Base-by-base conservation (phyloP, 441 rosid genomes). In the Macaranga tanarius region DNA sequence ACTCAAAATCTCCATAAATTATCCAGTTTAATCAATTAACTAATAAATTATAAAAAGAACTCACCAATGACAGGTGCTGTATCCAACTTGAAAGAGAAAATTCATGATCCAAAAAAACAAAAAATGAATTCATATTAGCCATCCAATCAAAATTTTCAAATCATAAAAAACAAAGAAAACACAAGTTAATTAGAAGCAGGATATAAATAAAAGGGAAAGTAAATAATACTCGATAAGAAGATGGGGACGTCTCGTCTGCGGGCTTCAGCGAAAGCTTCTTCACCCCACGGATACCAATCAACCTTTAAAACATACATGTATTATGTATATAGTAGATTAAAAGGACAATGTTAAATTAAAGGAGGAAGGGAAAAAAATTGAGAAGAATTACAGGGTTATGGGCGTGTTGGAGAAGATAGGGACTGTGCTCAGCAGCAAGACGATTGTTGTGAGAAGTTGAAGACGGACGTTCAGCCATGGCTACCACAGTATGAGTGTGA, bases 61-160 rank as follows among this genome's bases (percentile, higher is more conserved):
- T 92, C 83, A 95, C 98, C 99, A 95, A 82, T 95, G 99, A 77
- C 98, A 95, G 38, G 98, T 95, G 87, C 98, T 92, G 89, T 95
- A 95, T 82, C 99, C 98, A 82, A 95, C 98, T 92, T 91, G 82
- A 76, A 83, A 77, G 57, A 78, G 67, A 7, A 10, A 54, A 57
- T 13, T 17, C 72, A 69, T 10, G 13, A 11, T 11, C 48, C 45
- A 20, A 55, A 73, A 13, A 65, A 56, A 22, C 57, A 45, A 16
- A 58, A 66, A n/a, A 0, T 12, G 4, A 42, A 58, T 44, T 44
- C 62, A 55, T 34, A 42, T 67, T 48, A 67, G 65, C 23, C 60
- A 60, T 59, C 76, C 38, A 34, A 34, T 34, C 7, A 34, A 44
- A 58, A 28, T 42, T 63, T 50, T 7, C 25, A 51, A 60, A 60